Evolutionary conservation across 2,329 filamentous ascomycete genomes (phyloP), one percentile per base, ranked within the genome.

Genomic region (Furcasterigmium sp.): DNA sequence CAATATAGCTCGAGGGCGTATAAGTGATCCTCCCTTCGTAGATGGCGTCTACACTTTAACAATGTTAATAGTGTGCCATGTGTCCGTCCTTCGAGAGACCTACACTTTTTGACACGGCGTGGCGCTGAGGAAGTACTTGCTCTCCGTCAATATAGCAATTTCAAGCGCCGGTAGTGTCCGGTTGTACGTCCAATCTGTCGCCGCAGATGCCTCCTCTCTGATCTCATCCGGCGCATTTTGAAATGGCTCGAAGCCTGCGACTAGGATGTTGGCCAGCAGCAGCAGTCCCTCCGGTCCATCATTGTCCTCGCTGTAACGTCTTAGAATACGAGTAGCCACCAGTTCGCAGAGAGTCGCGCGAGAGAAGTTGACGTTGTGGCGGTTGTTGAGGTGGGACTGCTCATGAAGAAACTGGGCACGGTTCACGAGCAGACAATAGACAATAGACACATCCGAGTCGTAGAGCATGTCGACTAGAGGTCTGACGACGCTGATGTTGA

Each of bases 401-500:
- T 93, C 86, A 43, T 84, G 76, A 19, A 91, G 70, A 55, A 93
- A 93, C 56, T 90, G 85, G 26, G 82, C 80, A 13, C 87, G 78
- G 56, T 94, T 93, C 51, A 93, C 87, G 18, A 94, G 75, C 47
- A 94, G 68, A 59, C 87, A 91, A 61, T 91, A 93, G 10, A 93
- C 85, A 43, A 91, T 82, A 2, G 87, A 91, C 30, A 91, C 82
- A 66, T 93, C 88, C 46, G 87, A 76, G 54, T 87, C 82, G 58
- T 89, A 93, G 8, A 91, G 75, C 58, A 87, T 85, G 59, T 93
- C 86, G n/a, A 93, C 86, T 20, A 93, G 67, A 1, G 88, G 88
- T 45, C 88, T 78, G 17, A 93, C 82, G 36, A 93, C 83, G 2
- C 84, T 76, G 40, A 87, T 77, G 58, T 93, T 93, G 72, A 93